Conservation (phyloP, 768 basidiomycete genomes). For the Tricholoma sp. region DNA sequence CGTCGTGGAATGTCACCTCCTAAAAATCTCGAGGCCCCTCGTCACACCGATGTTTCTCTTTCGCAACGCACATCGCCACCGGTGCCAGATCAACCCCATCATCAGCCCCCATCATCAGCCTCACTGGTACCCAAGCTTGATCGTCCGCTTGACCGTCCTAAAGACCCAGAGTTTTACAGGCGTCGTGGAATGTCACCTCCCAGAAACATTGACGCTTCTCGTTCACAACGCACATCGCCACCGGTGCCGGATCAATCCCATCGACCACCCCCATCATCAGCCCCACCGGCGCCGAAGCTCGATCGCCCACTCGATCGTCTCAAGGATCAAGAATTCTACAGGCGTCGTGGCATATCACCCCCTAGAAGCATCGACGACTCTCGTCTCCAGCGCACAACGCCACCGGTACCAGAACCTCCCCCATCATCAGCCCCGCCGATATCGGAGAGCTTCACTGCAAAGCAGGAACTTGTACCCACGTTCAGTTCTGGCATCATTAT, state of each 20-base stretch:
- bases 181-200: neutral
- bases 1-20: neutral
- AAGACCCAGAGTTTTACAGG: conserved; percentile 2
- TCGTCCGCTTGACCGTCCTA: conserved; percentile 1
- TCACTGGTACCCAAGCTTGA: neutral
- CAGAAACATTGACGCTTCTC: neutral
- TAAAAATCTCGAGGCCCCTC: neutral
- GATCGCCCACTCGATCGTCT: conserved; percentile 1
- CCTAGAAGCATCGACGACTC: neutral
- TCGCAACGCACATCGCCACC: neutral
- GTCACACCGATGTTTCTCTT: neutral
- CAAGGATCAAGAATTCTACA: conserved; percentile 1
- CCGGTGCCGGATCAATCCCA: neutral
- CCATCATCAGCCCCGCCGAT: conserved; percentile 4
- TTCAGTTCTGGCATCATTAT: conserved; percentile 68
- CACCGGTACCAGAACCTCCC: conserved; percentile 6
- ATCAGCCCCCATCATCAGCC: conserved; percentile 12
- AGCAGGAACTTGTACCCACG: conserved; percentile 54
- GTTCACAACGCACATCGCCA: neutral
- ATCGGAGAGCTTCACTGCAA: conserved; percentile 45
- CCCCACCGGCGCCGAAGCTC: neutral
- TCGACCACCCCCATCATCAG: conserved; percentile 11
- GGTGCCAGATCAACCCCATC: conserved; percentile 1
- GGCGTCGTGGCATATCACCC: neutral
- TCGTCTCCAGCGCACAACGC: neutral